Evolutionary conservation across 441 rosid genomes (phyloP).

Genomic region (Adansonia madagascariensis): DNA sequence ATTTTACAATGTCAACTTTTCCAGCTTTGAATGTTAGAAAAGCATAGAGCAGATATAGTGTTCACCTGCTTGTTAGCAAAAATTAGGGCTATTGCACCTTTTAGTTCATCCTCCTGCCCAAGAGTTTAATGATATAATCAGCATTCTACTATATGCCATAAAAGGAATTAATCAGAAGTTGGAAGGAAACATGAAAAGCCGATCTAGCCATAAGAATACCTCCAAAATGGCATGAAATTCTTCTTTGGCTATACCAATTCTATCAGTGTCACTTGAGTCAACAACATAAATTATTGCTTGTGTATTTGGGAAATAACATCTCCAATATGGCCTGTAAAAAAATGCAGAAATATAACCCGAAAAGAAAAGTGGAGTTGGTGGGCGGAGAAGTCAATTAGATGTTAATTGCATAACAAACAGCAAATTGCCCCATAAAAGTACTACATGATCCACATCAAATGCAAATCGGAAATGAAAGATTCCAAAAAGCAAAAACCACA

Average conservation of each 20-base stretch:
- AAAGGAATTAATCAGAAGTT: background rate
- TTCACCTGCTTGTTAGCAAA: constrained; percentile 92
- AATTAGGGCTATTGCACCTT: constrained; percentile 74
- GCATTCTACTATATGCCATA: background rate
- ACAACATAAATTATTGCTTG: constrained; percentile 91
- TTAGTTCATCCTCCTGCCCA: constrained; percentile 82
- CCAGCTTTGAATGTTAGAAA: background rate
- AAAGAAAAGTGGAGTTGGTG: constrained; percentile 21
- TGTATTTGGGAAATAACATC: constrained; percentile 93
- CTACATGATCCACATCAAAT: background rate
- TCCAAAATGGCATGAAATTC: constrained; percentile 92
- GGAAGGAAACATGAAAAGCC: background rate
- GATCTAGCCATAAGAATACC: constrained; percentile 42
- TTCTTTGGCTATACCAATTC: constrained; percentile 82
- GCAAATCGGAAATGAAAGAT: background rate
- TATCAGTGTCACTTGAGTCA: constrained; percentile 90
- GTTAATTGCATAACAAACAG: background rate
- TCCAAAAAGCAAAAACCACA: background rate
- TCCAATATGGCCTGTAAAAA: constrained; percentile 84
- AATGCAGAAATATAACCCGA: background rate
- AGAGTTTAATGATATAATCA: background rate
- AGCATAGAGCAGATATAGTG: background rate
- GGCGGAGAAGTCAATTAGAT: background rate
- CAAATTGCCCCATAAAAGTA: background rate
- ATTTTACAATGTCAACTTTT: background rate